phyloP scores from a whole-genome alignment of 108 stramenopile species.

The Poteriospumella lacustris region DNA sequence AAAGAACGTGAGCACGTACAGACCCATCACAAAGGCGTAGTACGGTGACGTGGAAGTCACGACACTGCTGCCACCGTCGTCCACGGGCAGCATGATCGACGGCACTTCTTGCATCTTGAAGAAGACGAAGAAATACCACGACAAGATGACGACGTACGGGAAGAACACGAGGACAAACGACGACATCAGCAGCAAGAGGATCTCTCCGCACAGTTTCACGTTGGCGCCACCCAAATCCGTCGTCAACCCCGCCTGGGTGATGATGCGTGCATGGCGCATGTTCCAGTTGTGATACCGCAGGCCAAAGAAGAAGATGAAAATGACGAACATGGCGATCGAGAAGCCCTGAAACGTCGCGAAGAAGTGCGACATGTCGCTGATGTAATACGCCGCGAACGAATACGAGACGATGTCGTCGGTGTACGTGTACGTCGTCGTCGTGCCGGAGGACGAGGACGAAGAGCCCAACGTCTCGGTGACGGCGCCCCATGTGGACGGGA shows the following conservation, averaged over 20 bases:
- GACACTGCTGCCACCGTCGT: constrained; percentile 42
- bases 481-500: not conserved
- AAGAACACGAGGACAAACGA: constrained; percentile 27
- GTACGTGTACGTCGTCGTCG: too few relatives aligned
- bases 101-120: constrained; percentile 67
- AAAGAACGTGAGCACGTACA: constrained; percentile 54
- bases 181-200: constrained; percentile 39
- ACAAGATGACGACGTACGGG: constrained; percentile 3
- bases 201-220: not conserved
- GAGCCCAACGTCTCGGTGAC: too few relatives aligned
- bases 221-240: not conserved
- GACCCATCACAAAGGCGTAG: constrained; percentile 48
- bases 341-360: too few relatives aligned
- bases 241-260: not conserved
- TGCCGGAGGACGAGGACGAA: too few relatives aligned
- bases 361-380: too few relatives aligned
- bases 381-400: too few relatives aligned
- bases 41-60: constrained; percentile 40
- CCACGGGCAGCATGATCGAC: constrained; percentile 61
- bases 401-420: too few relatives aligned
- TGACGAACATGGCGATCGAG: too few relatives aligned
- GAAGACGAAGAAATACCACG: constrained; percentile 56
- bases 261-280: not conserved
- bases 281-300: constrained; percentile 31
- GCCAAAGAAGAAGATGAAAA: not conserved